Evolutionary conservation across 352 stramenopile genomes (phyloP).

Genomic region (Pythium biforme): DNA sequence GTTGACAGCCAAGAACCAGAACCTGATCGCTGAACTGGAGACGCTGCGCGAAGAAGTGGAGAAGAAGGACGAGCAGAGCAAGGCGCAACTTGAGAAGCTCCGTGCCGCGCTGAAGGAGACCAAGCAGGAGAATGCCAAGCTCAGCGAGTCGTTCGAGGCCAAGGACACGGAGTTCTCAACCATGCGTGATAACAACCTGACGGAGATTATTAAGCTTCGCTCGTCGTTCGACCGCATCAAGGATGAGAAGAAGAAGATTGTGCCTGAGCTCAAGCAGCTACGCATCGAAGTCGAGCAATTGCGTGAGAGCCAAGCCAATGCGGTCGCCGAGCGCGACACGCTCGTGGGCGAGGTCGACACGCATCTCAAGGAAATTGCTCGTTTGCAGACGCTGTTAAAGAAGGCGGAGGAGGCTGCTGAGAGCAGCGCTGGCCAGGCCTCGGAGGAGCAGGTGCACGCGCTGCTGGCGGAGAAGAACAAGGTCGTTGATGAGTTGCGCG

Average conservation of each 20-base stretch:
- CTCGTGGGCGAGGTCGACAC: conserved; percentile 31
- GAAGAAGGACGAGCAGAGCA: conserved; percentile 37
- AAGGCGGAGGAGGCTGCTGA: conserved; percentile 42
- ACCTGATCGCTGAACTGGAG: conserved; percentile 50
- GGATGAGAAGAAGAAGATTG: conserved; percentile 34
- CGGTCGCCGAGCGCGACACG: conserved; percentile 17
- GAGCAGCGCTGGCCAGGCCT: conserved; percentile 31
- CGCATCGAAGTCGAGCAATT: conserved; percentile 29
- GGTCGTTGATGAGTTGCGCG: conserved; percentile 39
- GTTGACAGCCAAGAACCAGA: conserved; percentile 64
- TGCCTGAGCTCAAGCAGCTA: conserved; percentile 36
- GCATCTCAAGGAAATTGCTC: conserved; percentile 31
- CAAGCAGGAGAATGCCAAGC: conserved; percentile 36
- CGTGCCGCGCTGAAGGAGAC: conserved; percentile 31
- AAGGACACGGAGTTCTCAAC: conserved; percentile 42
- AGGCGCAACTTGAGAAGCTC: conserved; percentile 39
- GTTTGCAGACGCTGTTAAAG: conserved; percentile 37
- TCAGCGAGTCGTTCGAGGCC: conserved; percentile 28
- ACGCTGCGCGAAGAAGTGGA: conserved; percentile 45
- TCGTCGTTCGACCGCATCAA: conserved; percentile 29
- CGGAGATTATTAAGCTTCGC: conserved; percentile 30
- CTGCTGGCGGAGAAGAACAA: conserved; percentile 48
- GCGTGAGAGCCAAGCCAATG: conserved; percentile 19
- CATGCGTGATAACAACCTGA: conserved; percentile 32
- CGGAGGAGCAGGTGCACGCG: conserved; percentile 32